These are phyloP conservation scores for Rhizopus sp. DNA, from an alignment of 371 early-diverging fungal species.

Conservation along the genomic window DNA sequence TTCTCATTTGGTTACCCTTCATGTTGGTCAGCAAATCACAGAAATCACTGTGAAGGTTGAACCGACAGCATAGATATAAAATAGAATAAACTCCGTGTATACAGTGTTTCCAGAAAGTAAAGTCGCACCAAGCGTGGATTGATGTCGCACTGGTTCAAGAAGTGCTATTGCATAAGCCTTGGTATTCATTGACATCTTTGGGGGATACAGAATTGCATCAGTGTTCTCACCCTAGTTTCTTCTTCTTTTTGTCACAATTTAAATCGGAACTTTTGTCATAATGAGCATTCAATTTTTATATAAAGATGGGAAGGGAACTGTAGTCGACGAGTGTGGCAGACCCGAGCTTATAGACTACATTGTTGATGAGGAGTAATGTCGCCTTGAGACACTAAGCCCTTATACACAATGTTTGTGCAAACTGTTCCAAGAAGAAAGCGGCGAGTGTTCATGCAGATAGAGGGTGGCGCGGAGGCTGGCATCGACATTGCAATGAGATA, in stretches of 20 bases:
- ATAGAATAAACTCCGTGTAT: neutral
- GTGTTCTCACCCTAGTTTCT: neutral
- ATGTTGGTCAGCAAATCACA: slow-evolving; percentile 27
- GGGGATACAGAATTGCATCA: neutral
- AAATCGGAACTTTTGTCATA: no score
- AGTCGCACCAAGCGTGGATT: neutral
- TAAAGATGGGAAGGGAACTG: slow-evolving; percentile 25
- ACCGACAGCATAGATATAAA: slow-evolving; percentile 18
- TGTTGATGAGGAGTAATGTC: slow-evolving; percentile 13
- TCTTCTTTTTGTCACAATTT: no score
- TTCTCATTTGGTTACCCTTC: slow-evolving; percentile 32
- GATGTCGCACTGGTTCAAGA: neutral
- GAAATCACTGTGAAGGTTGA: slow-evolving; percentile 34
- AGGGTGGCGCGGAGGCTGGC: neutral
- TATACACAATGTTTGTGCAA: slow-evolving; percentile 7
- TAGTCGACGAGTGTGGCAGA: slow-evolving; percentile 10
- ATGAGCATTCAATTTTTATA: slow-evolving; percentile 20
- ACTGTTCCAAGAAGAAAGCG: neutral
- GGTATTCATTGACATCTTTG: neutral
- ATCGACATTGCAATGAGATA: slow-evolving; percentile 6
- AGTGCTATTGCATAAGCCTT: neutral
- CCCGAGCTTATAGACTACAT: slow-evolving; percentile 26
- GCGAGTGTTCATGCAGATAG: neutral
- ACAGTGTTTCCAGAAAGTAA: slow-evolving; percentile 16
- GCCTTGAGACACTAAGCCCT: slow-evolving; percentile 4